Conservation (phyloP, 75 land plant species). For the Sequoia sempervirens region DNA sequence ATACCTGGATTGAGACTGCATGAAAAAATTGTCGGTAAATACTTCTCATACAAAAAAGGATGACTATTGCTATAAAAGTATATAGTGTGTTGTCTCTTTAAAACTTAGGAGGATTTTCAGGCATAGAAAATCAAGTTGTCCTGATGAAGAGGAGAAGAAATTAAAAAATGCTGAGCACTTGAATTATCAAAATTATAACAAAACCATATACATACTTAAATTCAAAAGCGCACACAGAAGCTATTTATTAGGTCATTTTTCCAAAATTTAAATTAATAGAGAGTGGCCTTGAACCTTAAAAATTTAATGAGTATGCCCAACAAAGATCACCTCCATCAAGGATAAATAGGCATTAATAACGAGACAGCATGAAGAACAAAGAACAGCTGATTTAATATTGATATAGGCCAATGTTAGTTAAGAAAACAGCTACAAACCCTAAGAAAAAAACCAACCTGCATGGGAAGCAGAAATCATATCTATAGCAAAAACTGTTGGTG, state of each 20-base stretch:
- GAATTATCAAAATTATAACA: not conserved
- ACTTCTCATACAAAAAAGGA: not conserved
- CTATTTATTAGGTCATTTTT: not conserved
- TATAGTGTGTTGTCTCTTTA: not conserved
- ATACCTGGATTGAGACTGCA: conserved; percentile 89
- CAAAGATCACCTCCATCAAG: too few relatives aligned
- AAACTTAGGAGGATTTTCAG: not conserved
- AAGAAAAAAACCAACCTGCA: too few relatives aligned
- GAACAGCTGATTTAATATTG: too few relatives aligned
- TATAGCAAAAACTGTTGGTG: too few relatives aligned
- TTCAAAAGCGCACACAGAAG: not conserved
- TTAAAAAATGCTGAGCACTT: not conserved
- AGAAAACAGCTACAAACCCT: too few relatives aligned
- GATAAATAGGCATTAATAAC: too few relatives aligned
- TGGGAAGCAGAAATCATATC: too few relatives aligned
- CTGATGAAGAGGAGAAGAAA: not conserved
- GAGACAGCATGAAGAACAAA: too few relatives aligned
- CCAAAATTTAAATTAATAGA: too few relatives aligned
- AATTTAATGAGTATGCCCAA: too few relatives aligned
- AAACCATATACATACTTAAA: not conserved
- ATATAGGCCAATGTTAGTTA: too few relatives aligned
- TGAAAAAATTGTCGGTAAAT: not conserved
- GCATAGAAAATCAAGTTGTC: not conserved
- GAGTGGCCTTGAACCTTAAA: too few relatives aligned
- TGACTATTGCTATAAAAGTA: not conserved